phyloP scores from a whole-genome alignment of 202 grass and related monocot species.

The Carex arenaria region DNA sequence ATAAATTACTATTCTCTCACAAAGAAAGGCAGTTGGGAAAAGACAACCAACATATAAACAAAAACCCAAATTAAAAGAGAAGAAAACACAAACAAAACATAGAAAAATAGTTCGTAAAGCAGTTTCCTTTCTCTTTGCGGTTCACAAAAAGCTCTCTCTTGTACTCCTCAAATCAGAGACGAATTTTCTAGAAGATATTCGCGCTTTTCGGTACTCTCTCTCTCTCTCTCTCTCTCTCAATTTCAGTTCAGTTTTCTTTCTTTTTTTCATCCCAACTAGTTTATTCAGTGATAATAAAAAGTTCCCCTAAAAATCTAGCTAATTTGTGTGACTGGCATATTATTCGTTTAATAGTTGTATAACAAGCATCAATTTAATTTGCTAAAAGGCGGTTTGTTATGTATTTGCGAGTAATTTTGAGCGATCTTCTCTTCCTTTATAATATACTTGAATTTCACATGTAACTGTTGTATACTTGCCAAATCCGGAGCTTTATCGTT shows the following conservation, averaged over 20 bases:
- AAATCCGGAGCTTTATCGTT: not conserved
- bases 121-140: not conserved
- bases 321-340: not conserved
- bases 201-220: conserved; percentile 4
- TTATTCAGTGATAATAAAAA: not conserved
- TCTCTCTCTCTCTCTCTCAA: not conserved
- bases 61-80: not conserved
- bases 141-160: not conserved
- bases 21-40: not conserved
- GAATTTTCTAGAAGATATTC: not conserved
- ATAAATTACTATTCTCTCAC: not conserved
- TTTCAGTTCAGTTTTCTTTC: conserved; percentile 1
- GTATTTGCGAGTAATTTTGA: not conserved
- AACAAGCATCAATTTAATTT: not conserved
- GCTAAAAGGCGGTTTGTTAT: not conserved
- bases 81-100: not conserved
- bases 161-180: not conserved
- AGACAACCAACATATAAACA: not conserved
- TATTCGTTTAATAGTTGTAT: not conserved
- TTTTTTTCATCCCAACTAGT: not conserved
- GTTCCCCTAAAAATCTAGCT: not conserved
- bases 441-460: not conserved
- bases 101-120: not conserved
- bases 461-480: not conserved
- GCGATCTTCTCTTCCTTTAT: not conserved